Evolutionary conservation across 2,329 filamentous ascomycete genomes (phyloP), one percentile per base, ranked within the genome.

Genomic region (Alternaria sp.): DNA sequence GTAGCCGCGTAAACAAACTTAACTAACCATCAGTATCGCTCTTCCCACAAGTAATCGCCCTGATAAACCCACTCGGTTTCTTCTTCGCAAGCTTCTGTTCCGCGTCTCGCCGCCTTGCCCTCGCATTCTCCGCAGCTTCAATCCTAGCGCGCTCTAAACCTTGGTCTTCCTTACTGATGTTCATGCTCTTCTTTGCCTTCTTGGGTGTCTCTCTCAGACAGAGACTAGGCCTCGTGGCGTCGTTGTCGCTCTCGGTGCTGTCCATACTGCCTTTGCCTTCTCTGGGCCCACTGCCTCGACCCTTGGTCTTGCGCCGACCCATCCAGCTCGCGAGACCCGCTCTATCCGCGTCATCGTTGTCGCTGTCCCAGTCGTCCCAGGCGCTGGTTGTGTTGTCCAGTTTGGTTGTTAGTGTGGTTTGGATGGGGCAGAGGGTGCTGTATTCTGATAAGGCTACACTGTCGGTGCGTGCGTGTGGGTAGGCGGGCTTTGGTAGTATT

Each of bases 281-380:
- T 21, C 69, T 72, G 5, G 50, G 28, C 3, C 50, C 51, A 10
- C 36, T 23, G 10, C 11, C 50, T 36, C 59, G 54, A 19, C 59
- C 64, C 56, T 52, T 64, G 12, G 19, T 60, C 58, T 50, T 61
- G 19, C 59, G 54, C 17, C 59, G 64, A 21, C 68, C 65, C 60
- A 67, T 68, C 74, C 74, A 76, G 17, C 69, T 67, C 15, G 76
- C 68, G 10, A 79, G 61, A 9, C 77, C 70, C 0, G 69, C 69
- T 51, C 75, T 76, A 54, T 77, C 74, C n/a, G 66, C 71, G 32
- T 74, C 74, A 1, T 67, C 71, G 26, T 67, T 67, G 17, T 78
- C 76, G n/a, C 71, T 76, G 52, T 79, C 76, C 70, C 74, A 78
- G 50, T 78, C 75, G 26, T 79, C 77, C 77, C 77, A 79, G 40